Evolutionary conservation across 78 protist species (phyloP), one percentile per base, ranked within the genome.

Genomic region (Dictyostelium firmibasis): DNA sequence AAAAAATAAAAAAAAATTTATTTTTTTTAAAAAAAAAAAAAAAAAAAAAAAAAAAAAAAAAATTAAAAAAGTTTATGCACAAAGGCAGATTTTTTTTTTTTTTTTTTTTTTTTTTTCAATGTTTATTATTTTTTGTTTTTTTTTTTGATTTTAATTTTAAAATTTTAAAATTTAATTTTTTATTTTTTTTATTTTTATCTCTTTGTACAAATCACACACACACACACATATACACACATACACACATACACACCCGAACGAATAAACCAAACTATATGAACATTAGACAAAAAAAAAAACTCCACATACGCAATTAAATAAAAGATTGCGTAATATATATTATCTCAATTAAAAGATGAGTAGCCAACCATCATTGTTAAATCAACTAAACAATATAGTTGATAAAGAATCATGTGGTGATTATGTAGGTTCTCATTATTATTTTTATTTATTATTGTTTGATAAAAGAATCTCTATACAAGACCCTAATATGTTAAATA

Each of bases 341-440:
- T 44, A 50, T 50, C 23, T 50, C 62, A 50, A 47, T 60, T n/a
- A 67, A 69, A 69, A 31, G 77, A 69, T 29, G 77, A 69, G 38
- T 69, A 67, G 29, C 20, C 36, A 29, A 29, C 11, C 86, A 81
- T 18, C 38, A 53, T 81, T 81, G 13, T 25, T 53, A n/a, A 44
- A 81, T 29, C 74, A 53, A 57, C 20, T 53, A 25, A 81, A 81
- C 33, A 29, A 81, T 31, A 47, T 88, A 6, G 94, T 88, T 38
- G 94, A 81, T 81, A 88, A 81, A 88, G 94, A 88, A 69, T 11
- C 83, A 31, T 78, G 85, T 88, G 94, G 94, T 33, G 94, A 88
- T 18, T 88, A 88, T 88, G 93, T 87, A 87, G 3, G 93, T 62
- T 14, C 10, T n/a, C n/a, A 60, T n/a, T 60, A 31, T 13, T 57